phyloP scores from a whole-genome alignment of 1,139 yeast species.

The Kodamaea arcana region DNA sequence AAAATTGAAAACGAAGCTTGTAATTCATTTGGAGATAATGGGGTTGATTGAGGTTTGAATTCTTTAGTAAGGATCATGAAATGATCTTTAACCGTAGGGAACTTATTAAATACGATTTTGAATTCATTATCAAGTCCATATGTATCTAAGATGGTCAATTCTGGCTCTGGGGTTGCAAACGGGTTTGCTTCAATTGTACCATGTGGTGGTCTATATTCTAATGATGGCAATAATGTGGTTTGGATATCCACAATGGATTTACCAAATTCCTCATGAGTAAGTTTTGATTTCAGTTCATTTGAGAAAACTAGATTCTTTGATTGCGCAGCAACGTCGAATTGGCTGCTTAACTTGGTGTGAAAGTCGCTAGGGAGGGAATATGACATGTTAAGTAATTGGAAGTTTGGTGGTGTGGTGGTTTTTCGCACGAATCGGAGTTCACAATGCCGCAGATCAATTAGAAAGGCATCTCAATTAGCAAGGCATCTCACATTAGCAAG shows the following conservation, averaged over 20 bases:
- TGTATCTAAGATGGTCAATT: conserved; percentile 56
- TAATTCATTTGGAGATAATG: conserved; percentile 67
- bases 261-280: conserved; percentile 17
- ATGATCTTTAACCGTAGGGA: conserved; percentile 77
- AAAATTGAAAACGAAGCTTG: conserved; percentile 54
- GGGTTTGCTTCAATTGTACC: conserved; percentile 53
- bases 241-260: conserved; percentile 21
- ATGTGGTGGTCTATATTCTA: conserved; percentile 56
- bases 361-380: conserved; percentile 26
- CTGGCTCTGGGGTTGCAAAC: conserved; percentile 76
- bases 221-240: conserved; percentile 34
- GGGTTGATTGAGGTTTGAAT: conserved; percentile 66
- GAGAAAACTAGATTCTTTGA: conserved; percentile 25
- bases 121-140: conserved; percentile 48
- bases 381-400: conserved; percentile 13
- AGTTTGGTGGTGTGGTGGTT: background rate
- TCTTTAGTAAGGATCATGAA: conserved; percentile 71
- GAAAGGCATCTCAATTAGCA: too few relatives aligned
- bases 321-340: conserved; percentile 26
- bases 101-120: conserved; percentile 75
- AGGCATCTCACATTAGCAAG: too few relatives aligned
- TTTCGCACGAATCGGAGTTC: background rate
- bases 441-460: too few relatives aligned
- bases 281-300: conserved; percentile 27
- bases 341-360: conserved; percentile 16